These are phyloP conservation scores for Spergularia azorica DNA, from an alignment of 179 eudicot genomes.

Conservation along the genomic window DNA sequence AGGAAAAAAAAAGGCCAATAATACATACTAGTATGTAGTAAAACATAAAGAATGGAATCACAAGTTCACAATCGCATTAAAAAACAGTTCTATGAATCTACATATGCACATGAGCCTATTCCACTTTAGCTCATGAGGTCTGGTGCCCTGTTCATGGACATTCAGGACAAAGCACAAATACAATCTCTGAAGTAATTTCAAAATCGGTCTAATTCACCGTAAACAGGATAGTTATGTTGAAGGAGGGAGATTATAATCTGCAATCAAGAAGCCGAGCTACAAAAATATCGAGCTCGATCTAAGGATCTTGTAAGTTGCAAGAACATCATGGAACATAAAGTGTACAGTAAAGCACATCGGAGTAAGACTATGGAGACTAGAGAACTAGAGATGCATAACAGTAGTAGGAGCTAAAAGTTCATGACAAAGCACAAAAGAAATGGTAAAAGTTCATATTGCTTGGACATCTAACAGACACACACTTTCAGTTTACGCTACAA, in stretches of 20 bases:
- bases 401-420: background rate
- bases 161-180: slow-evolving; percentile 14
- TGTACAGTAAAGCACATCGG: background rate
- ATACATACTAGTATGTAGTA: slow-evolving; percentile 1
- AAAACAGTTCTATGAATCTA: slow-evolving; percentile 25
- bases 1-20: slow-evolving; percentile 12
- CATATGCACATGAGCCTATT: slow-evolving; percentile 30
- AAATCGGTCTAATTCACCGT: background rate
- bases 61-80: slow-evolving; percentile 5
- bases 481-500: slow-evolving; percentile 5
- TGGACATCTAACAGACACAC: background rate
- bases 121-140: slow-evolving; percentile 9
- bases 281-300: background rate
- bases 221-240: background rate
- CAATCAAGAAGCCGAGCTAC: background rate
- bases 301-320: slow-evolving; percentile 7
- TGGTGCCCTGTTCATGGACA: slow-evolving; percentile 20
- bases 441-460: background rate
- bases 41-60: slow-evolving; percentile 22
- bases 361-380: background rate
- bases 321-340: slow-evolving; percentile 1
- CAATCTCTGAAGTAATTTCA: background rate
- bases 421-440: too few species aligned
- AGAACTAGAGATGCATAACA: background rate
- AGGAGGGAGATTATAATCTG: background rate